Conservation (phyloP, 73 alveolate genomes). For the Vitrella brassicaformis region DNA sequence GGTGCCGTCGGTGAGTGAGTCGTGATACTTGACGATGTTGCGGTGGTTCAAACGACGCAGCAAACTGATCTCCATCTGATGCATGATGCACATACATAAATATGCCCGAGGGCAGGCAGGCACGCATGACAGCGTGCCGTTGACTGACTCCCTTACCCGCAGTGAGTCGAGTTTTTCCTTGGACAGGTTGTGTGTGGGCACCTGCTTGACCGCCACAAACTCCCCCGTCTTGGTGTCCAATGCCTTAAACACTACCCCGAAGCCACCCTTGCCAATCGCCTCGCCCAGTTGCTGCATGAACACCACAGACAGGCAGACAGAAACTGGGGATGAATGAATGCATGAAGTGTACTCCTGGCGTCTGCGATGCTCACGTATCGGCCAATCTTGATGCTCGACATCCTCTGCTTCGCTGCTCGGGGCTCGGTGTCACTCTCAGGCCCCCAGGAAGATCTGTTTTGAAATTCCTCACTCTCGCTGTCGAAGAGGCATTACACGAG, state of each 20-base stretch:
- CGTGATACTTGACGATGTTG: conserved; percentile 58
- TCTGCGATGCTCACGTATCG: too few species aligned
- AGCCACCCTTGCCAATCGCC: conserved; percentile 18
- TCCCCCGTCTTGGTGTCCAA: conserved; percentile 25
- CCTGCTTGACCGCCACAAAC: conserved; percentile 37
- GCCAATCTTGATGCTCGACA: too few species aligned
- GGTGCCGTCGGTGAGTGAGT: conserved; percentile 26
- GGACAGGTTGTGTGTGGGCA: conserved; percentile 2
- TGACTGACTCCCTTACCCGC: background rate
- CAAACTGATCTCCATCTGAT: conserved; percentile 55
- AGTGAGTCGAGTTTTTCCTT: conserved; percentile 5
- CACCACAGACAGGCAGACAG: too few species aligned
- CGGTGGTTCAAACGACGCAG: conserved; percentile 45
- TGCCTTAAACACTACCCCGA: conserved; percentile 32
- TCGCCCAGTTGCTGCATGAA: conserved; percentile 4
- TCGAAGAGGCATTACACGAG: too few species aligned
- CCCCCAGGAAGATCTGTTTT: too few species aligned
- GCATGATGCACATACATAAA: background rate
- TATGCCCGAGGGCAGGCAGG: background rate
- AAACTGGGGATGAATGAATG: too few species aligned
- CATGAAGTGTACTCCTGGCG: too few species aligned
- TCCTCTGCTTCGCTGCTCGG: too few species aligned
- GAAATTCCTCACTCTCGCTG: too few species aligned
- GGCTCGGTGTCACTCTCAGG: too few species aligned
- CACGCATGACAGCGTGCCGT: background rate